Evolutionary conservation across 108 stramenopile genomes (phyloP), one percentile per base, ranked within the genome.

Genomic region (Cylindrotheca fusiformis): DNA sequence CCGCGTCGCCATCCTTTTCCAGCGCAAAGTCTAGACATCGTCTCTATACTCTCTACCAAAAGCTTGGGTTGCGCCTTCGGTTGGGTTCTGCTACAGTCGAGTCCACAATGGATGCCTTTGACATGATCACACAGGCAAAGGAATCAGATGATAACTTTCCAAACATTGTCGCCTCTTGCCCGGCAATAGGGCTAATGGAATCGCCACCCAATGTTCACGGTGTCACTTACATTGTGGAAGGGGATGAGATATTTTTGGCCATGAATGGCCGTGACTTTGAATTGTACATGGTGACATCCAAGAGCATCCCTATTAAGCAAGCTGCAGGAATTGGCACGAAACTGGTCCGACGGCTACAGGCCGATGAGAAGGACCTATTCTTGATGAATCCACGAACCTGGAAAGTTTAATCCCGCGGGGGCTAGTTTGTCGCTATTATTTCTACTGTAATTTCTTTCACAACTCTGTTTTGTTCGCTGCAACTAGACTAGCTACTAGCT

Each of bases 231-330:
- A 49, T 86, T 48, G 59, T 62, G n/a, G 83, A 89, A 28, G 79
- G 74, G 31, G 63, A 70, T 52, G 82, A 82, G 61, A 71, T 82
- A n/a, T 87, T 77, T 51, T 53, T 90, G 1, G 89, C 74, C 0
- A 76, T 90, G 63, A 87, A 83, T 67, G 89, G 86, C 1, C 74
- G 65, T 36, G 77, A 71, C 47, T 90, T 87, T 71, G 89, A 90
- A 68, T 60, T 87, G 23, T 76, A 77, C 52, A 63, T 77, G 59
- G 56, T 63, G 32, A 58, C 48, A 32, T 41, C 60, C 28, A 73
- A 68, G 5, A 71, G 49, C 5, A 75, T 83, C 20, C 56, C 77
- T 19, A 63, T 80, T 4, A 70, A 71, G 47, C 64, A 71, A 47
- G 85, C 83, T 4, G 81, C 84, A 33, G 74, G 78, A 17, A 72